phyloP scores from a whole-genome alignment of 352 stramenopile species.

The Pythium plurisporium region DNA sequence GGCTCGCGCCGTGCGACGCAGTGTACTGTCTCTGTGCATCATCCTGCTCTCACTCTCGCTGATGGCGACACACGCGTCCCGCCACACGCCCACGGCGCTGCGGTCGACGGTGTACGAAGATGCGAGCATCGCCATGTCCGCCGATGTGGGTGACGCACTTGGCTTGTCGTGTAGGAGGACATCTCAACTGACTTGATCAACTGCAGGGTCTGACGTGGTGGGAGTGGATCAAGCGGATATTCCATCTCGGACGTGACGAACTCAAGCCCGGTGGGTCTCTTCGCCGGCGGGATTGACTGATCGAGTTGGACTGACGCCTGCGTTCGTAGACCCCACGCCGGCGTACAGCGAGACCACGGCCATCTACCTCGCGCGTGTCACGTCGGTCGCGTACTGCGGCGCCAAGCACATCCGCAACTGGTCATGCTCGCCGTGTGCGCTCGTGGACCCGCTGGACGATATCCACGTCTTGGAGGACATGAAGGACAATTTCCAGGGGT shows the following conservation, averaged over 20 bases:
- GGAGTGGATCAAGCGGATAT: constrained; percentile 18
- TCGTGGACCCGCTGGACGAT: constrained; percentile 45
- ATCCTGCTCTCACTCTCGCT: too few relatives aligned
- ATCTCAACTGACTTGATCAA: too few relatives aligned
- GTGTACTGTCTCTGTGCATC: too few relatives aligned
- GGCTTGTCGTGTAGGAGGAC: too few relatives aligned
- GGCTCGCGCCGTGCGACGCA: too few relatives aligned
- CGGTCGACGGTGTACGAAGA: constrained; percentile 2
- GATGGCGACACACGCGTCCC: too few relatives aligned
- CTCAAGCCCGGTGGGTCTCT: too few relatives aligned
- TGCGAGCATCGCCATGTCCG: not conserved
- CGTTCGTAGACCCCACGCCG: not conserved
- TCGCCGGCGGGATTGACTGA: too few relatives aligned
- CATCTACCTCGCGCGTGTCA: constrained; percentile 71
- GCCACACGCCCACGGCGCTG: not conserved
- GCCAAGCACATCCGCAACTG: constrained; percentile 60
- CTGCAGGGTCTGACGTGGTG: constrained; percentile 20
- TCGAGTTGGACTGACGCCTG: too few relatives aligned
- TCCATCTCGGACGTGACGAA: not conserved
- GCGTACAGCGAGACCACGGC: constrained; percentile 65
- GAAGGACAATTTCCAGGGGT: constrained; percentile 73
- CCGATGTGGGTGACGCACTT: not conserved
- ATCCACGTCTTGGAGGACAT: constrained; percentile 61
- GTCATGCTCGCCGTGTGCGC: constrained; percentile 64
- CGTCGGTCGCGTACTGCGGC: constrained; percentile 74